Base-by-base conservation (phyloP, 805 yeast species). In the Candida peoriensis region DNA sequence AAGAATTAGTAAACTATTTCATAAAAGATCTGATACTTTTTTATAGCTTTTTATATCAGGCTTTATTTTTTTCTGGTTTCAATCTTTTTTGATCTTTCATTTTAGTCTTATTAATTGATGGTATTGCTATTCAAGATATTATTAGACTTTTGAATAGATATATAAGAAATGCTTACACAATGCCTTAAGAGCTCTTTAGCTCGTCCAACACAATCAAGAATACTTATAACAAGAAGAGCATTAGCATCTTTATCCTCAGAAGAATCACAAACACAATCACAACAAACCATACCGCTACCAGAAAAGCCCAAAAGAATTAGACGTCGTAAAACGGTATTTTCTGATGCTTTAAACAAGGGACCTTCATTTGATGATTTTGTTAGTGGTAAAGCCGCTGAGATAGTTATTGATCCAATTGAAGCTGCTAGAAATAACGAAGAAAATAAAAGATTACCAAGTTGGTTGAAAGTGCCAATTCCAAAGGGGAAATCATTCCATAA, bases 401-500 rank as follows among this genome's bases (percentile, higher is more conserved):
- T 62, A 34, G 47, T 68, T 2, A 49, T 76, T 8, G 97, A 89
- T 63, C 96, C 96, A 3, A 69, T 89, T 23, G 87, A 78, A 44
- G 68, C 70, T 18, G 77, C 77, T 24, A 72, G 27, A 6, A 32
- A 20, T 6, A 30, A 21, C 10, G 20, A 33, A 18, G 42, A 38
- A 16, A 28, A 30, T 11, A 32, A 37, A 4, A 38, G 95, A 48
- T 65, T 93, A 37, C 99, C 99, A 3, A 66, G 76, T 30, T 93
- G 99, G 99, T 69, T 93, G 35, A 88, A 86, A 57, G 95, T 89
- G 3, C 95, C 95, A 3, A 90, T 93, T 43, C 98, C 98, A n/a
- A 86, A 85, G 63, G 99, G 99, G 29, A 72, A 78, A 43, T 80
- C 83, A 19, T 93, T 76, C 58, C 79, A 79, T 49, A 79, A 77